Percentiles rank a stretch among this genome's conserved stretches.
Evolutionary conservation across 306 rosid genomes (phyloP).

Genomic region (Quercus suber): DNA sequence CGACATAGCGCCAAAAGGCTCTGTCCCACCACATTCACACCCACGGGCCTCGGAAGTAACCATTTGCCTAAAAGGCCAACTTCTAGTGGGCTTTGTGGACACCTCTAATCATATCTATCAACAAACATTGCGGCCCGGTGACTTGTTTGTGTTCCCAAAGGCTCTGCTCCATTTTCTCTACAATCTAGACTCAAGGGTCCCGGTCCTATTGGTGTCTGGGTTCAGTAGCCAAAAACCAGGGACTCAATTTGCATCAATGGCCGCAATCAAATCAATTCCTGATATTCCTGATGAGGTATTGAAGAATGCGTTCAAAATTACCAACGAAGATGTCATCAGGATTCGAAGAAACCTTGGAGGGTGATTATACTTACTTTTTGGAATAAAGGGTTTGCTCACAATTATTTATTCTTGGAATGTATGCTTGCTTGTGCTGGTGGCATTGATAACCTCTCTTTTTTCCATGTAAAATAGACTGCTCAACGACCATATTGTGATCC

Average conservation of each 20-base stretch:
- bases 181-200: constrained; percentile 27
- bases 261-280: constrained; percentile 48
- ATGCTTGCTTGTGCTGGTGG: constrained; percentile 2
- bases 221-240: constrained; percentile 76
- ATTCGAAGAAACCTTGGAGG: constrained; percentile 50
- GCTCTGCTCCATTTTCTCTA: constrained; percentile 58
- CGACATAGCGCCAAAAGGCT: constrained; percentile 31
- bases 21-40: constrained; percentile 54
- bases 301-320: constrained; percentile 45
- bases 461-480: not conserved
- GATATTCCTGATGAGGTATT: constrained; percentile 26
- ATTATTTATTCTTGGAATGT: not conserved
- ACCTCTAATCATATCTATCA: constrained; percentile 30
- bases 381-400: not conserved
- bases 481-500: not conserved
- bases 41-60: constrained; percentile 67
- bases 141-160: constrained; percentile 68
- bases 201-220: constrained; percentile 53
- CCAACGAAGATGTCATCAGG: constrained; percentile 24
- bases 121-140: constrained; percentile 40
- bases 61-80: constrained; percentile 39
- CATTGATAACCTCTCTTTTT: not conserved
- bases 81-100: constrained; percentile 66
- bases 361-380: constrained; percentile 16
- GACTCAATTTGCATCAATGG: constrained; percentile 34